Base-by-base conservation (phyloP, 495 filamentous ascomycete genomes). In the Jackrogersella minutella region DNA sequence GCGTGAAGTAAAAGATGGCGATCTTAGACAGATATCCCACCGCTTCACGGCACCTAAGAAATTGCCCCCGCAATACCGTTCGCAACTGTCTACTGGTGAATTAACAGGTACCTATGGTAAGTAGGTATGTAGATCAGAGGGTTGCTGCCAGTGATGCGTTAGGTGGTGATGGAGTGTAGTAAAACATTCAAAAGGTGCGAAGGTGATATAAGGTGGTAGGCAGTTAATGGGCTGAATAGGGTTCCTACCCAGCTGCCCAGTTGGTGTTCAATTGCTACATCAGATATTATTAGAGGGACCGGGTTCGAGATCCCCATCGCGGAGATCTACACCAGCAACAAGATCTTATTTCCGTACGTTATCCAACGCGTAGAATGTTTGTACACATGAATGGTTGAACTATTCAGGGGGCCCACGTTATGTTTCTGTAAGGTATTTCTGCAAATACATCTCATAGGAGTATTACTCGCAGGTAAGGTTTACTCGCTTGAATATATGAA, bases 251-350 rank as follows among this genome's bases (percentile, higher is more conserved):
- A 47, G 34, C 22, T 57, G 52, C 46, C 46, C 4, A 47, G 34
- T 47, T 55, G 44, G 62, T 46, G 11, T 34, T 43, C 24, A 26
- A 58, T 62, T 62, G 53, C 52, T 58, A 68, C 1, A 44, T 62
- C 16, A 36, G 14, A 30, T 57, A 57, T 57, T 58, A 68, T 68
- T 62, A 62, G 43, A 33, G 50, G 7, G 51, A 57, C 59, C 52
- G 40, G 58, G 64, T 62, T 68, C 64, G 52, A 68, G 64, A 62
- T 62, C 58, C 46, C 58, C 58, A 49, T 43, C n/a, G 51, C 43
- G 43, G 36, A 56, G 57, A 68, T 62, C 64, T 62, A 36, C 51
- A 56, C 30, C 46, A 58, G 26, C 36, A 33, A n/a, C n/a, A n/a
- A n/a, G n/a, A n/a, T n/a, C n/a, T n/a, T n/a, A n/a, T n/a, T n/a